Conservation (phyloP, 2,329 filamentous ascomycete genomes). For the Scedosporium boydii region DNA sequence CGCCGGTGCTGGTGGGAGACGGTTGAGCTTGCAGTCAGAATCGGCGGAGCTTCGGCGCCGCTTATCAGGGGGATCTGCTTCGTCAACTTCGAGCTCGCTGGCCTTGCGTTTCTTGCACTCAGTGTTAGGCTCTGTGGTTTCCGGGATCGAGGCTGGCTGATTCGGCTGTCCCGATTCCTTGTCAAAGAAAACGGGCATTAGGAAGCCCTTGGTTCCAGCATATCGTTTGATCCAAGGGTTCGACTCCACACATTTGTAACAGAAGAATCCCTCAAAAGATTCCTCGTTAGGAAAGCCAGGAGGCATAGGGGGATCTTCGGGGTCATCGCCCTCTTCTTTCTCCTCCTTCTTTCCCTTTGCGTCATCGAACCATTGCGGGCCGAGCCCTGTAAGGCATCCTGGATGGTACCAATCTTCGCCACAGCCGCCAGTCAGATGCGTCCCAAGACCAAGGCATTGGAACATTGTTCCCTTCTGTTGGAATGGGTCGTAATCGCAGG, state of each 20-base stretch:
- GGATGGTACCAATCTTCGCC: constrained; percentile 98
- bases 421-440: constrained; percentile 72
- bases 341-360: constrained; percentile 18
- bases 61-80: constrained; percentile 32
- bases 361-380: constrained; percentile 60
- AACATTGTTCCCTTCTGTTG: constrained; percentile 97
- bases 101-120: constrained; percentile 57
- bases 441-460: constrained; percentile 82
- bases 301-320: constrained; percentile 60
- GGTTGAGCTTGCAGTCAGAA: constrained; percentile 46
- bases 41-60: constrained; percentile 38
- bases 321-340: constrained; percentile 25
- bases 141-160: neutral
- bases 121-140: neutral
- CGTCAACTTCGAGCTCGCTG: constrained; percentile 33
- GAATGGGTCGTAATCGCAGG: constrained; percentile 77
- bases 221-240: constrained; percentile 90
- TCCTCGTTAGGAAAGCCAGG: constrained; percentile 84
- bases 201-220: constrained; percentile 68
- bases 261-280: constrained; percentile 81
- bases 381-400: constrained; percentile 76
- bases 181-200: constrained; percentile 55
- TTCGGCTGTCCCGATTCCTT: constrained; percentile 10
- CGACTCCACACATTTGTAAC: constrained; percentile 84
- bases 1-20: constrained; percentile 45